Percentiles rank a stretch among this genome's conserved stretches.
Evolutionary conservation across 2,329 filamentous ascomycete genomes (phyloP).

Genomic region (Thielaviopsis euricoi): DNA sequence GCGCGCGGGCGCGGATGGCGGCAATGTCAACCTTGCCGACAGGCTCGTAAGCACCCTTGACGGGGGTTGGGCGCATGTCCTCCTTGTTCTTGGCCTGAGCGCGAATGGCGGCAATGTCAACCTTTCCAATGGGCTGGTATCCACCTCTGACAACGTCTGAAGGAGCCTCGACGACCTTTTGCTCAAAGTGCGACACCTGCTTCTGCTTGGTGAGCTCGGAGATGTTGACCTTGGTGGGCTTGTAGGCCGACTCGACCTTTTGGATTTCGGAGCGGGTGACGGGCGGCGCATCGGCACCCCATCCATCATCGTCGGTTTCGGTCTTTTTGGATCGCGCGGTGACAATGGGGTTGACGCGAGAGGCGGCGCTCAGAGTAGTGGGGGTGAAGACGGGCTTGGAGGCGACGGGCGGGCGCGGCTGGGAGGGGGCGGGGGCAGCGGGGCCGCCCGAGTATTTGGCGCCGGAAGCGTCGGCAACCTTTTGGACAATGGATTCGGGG

Average conservation of each 20-base stretch:
- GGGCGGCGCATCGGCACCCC: slow-evolving; percentile 87
- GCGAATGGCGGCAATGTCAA: slow-evolving; percentile 88
- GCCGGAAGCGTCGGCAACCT: slow-evolving; percentile 86
- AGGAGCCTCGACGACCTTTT: slow-evolving; percentile 26
- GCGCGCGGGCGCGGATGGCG: slow-evolving; percentile 71
- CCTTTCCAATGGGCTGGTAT: slow-evolving; percentile 90
- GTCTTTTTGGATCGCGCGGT: slow-evolving; percentile 46
- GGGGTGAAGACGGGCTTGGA: slow-evolving; percentile 89
- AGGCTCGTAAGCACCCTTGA: slow-evolving; percentile 90
- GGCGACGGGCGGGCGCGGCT: slow-evolving; percentile 43
- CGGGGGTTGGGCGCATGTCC: slow-evolving; percentile 66
- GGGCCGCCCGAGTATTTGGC: slow-evolving; percentile 73
- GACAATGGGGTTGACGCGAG: slow-evolving; percentile 49
- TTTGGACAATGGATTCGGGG: slow-evolving; percentile 76
- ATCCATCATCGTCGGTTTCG: slow-evolving; percentile 67
- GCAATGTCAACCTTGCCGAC: slow-evolving; percentile 95
- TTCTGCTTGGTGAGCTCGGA: slow-evolving; percentile 64
- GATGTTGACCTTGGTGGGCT: slow-evolving; percentile 91
- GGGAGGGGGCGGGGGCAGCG: slow-evolving; percentile 29
- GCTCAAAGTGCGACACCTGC: slow-evolving; percentile 11
- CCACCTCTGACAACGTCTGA: slow-evolving; percentile 61
- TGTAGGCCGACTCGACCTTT: slow-evolving; percentile 83
- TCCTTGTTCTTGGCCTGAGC: slow-evolving; percentile 50
- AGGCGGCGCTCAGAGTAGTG: slow-evolving; percentile 33
- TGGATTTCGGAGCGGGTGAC: slow-evolving; percentile 75